These are phyloP conservation scores for Cercis canadensis DNA, from an alignment of 306 rosid genomes.

Conservation along the genomic window DNA sequence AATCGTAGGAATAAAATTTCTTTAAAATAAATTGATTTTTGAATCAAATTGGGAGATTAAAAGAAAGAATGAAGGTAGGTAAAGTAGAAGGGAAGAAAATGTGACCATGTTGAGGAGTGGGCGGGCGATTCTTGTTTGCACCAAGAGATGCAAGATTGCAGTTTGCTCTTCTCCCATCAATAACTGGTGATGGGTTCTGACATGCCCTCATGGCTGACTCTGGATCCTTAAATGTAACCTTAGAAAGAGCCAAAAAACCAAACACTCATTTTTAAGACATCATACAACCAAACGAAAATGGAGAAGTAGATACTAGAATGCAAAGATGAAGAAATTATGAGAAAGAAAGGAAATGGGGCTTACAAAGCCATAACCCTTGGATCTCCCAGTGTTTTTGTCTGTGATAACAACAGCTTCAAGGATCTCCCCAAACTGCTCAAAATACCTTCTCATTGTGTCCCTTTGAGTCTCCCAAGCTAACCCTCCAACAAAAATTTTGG, in stretches of 20 bases:
- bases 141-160: conserved; percentile 97
- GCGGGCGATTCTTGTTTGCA: conserved; percentile 72
- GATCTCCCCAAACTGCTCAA: conserved; percentile 96
- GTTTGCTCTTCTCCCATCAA: conserved; percentile 96
- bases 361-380: conserved; percentile 99
- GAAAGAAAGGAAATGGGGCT: conserved; percentile 36
- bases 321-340: neutral
- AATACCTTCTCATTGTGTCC: conserved; percentile 85
- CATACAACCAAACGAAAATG: conserved; percentile 27
- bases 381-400: conserved; percentile 91
- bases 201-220: conserved; percentile 93
- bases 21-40: conserved; percentile 28
- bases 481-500: conserved; percentile 96
- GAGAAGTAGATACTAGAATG: conserved; percentile 8
- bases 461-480: conserved; percentile 98
- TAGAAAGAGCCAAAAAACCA: neutral
- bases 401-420: conserved; percentile 95
- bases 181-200: conserved; percentile 92
- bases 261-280: conserved; percentile 24
- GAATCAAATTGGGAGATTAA: conserved; percentile 35
- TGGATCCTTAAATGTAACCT: conserved; percentile 97
- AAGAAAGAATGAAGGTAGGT: neutral
- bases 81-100: neutral
- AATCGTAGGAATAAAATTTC: neutral
- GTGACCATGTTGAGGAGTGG: conserved; percentile 73